Conservation (phyloP, 2,329 filamentous ascomycete genomes). For the Mariannaea sp. region DNA sequence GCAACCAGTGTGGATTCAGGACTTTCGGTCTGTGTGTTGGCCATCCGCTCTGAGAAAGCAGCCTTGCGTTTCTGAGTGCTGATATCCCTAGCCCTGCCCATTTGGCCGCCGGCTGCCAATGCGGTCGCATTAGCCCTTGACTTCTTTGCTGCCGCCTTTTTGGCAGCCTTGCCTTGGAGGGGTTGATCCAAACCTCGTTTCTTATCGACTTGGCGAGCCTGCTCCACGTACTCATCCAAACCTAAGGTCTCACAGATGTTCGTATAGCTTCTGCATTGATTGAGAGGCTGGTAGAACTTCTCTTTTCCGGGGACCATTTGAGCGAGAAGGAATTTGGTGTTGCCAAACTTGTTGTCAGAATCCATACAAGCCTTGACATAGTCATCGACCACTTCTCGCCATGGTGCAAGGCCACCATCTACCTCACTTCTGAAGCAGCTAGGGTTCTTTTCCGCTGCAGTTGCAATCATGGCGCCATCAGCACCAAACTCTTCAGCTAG, state of each 20-base stretch:
- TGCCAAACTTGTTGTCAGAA: constrained; percentile 84
- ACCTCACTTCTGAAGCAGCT: constrained; percentile 77
- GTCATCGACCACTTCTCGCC: constrained; percentile 76
- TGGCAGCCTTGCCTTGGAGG: constrained; percentile 43
- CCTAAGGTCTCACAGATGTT: constrained; percentile 70
- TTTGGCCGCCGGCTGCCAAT: constrained; percentile 54
- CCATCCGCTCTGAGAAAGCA: constrained; percentile 44
- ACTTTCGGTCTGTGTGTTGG: constrained; percentile 26
- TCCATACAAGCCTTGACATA: constrained; percentile 77
- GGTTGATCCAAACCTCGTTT: constrained; percentile 63
- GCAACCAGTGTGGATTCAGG: constrained; percentile 34
- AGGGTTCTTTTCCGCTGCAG: constrained; percentile 86
- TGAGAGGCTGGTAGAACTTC: constrained; percentile 64
- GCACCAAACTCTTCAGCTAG: constrained; percentile 81
- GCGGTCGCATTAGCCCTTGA: constrained; percentile 46
- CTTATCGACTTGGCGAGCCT: constrained; percentile 69
- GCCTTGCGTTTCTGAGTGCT: constrained; percentile 42
- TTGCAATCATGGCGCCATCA: constrained; percentile 97
- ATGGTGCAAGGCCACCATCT: constrained; percentile 72
- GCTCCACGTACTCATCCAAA: constrained; percentile 64
- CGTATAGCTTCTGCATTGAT: constrained; percentile 70
- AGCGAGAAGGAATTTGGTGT: constrained; percentile 88
- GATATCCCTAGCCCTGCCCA: constrained; percentile 46
- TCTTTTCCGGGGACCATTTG: constrained; percentile 86
- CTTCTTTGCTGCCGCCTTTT: constrained; percentile 42